Conservation (phyloP, 345 rosid genomes). For the Syzygium oleosum region DNA sequence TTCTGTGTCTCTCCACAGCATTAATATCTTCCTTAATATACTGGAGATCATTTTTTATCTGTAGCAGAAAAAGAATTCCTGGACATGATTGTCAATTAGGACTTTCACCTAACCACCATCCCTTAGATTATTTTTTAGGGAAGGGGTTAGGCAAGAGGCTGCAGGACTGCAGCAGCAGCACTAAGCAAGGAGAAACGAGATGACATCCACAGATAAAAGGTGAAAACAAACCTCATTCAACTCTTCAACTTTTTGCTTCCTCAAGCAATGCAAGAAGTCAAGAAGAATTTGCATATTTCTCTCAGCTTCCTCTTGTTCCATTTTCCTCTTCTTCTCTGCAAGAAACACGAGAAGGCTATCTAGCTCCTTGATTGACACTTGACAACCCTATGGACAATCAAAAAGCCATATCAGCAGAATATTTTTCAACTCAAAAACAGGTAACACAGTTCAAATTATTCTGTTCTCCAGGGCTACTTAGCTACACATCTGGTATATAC, state of each 20-base stretch:
- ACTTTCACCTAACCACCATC: not conserved
- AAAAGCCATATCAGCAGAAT: not conserved
- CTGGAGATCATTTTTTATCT: slow-evolving; percentile 84
- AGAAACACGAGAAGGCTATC: slow-evolving; percentile 68
- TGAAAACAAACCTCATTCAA: slow-evolving; percentile 58
- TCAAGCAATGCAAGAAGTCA: slow-evolving; percentile 74
- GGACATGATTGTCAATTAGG: not conserved
- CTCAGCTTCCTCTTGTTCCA: slow-evolving; percentile 98
- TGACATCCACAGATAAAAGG: not conserved
- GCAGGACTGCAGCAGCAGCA: not conserved
- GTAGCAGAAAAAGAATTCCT: slow-evolving; percentile 4
- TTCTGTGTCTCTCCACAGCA: slow-evolving; percentile 82
- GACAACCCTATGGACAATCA: slow-evolving; percentile 69
- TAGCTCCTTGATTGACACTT: slow-evolving; percentile 81
- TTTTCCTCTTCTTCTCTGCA: slow-evolving; percentile 82
- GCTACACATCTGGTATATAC: not conserved
- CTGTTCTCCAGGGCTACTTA: not conserved
- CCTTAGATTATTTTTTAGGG: not conserved
- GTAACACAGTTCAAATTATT: not conserved
- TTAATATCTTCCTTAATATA: slow-evolving; percentile 85
- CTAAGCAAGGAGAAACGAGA: not conserved
- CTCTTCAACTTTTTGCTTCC: slow-evolving; percentile 90
- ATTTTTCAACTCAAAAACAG: not conserved
- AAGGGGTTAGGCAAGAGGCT: not conserved
- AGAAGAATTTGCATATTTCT: slow-evolving; percentile 94